Evolutionary conservation across 2,329 filamentous ascomycete genomes (phyloP).

Genomic region (Venturiaceae sp.): DNA sequence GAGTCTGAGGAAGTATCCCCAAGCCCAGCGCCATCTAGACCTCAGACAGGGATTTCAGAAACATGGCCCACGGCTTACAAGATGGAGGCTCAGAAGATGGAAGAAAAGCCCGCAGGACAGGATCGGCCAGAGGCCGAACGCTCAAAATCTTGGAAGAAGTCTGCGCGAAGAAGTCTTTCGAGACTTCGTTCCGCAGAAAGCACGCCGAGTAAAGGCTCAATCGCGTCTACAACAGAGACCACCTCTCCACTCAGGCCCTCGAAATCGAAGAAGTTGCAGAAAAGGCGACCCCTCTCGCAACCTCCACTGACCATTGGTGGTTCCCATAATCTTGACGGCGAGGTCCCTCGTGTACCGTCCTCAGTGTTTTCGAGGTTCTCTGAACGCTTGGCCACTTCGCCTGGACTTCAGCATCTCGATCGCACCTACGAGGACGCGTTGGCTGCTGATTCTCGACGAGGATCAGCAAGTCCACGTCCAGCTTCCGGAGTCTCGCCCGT

Average conservation of each 20-base stretch:
- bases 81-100: no score
- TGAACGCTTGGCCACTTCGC: conserved; percentile 22
- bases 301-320: conserved; percentile 21
- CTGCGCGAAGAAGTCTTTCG: conserved; percentile 1
- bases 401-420: conserved; percentile 26
- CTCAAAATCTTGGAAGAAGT: conserved; percentile 6
- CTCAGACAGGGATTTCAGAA: not conserved
- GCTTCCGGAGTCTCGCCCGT: not conserved
- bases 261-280: conserved; percentile 20
- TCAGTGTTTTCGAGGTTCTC: conserved; percentile 25
- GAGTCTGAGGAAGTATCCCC: not conserved
- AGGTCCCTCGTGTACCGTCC: conserved; percentile 22
- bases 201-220: conserved; percentile 16
- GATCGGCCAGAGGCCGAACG: not conserved
- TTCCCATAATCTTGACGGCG: conserved; percentile 19
- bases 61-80: not conserved
- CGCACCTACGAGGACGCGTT: conserved; percentile 20
- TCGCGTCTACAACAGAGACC: conserved; percentile 14
- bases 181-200: conserved; percentile 7
- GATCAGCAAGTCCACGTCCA: not conserved
- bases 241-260: conserved; percentile 14
- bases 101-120: not conserved
- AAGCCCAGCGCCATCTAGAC: not conserved
- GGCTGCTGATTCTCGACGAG: conserved; percentile 16
- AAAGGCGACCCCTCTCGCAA: conserved; percentile 17